Evolutionary conservation across 139 green algal species (phyloP), one percentile per base, ranked within the genome.

Genomic region (Tetraselmis striata): DNA sequence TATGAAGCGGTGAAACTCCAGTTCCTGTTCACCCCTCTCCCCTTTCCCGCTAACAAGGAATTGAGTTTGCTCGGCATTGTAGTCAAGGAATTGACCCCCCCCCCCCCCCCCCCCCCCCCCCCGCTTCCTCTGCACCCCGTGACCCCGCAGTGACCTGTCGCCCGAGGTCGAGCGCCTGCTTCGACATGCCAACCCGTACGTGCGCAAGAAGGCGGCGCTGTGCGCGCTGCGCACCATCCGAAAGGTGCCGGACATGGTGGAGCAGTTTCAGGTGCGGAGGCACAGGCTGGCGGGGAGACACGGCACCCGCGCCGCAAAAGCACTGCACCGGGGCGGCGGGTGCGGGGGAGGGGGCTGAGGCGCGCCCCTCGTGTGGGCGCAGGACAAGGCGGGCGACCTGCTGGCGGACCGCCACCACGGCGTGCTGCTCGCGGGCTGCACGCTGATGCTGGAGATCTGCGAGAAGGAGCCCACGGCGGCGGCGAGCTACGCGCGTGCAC

Each of bases 151-250:
- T 1, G 97, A 99, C 86, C 87, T 99, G 32, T 88, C 94, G 2
- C 95, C 95, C 23, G 97, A 99, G 84, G 90, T 99, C 26, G 93
- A 98, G 87, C 86, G 88, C 45, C 88, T 99, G 79, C 82, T 99
- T 82, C 81, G 87, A 45, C 78, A 75, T 31, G 83, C 31, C 59
- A 97, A 96, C 83, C 89, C 93, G 0, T 98, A 98, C 89, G 85
- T 98, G 1, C 85, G 92, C 30, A 99, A 99, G 86, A 99, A 99
- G 89, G 96, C 97, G 0, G 85, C 89, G 24, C 81, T 92, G 31
- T 87, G 80, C 29, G 81, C 87, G 23, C 76, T 92, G 25, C 87
- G 89, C 30, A 83, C 75, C 75, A 78, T 98, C 58, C 90, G 92
- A 32, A 99, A 99, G 88, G 92, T 97, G 29, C 96, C 96, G 25